phyloP scores from a whole-genome alignment of 2,329 filamentous ascomycete genomes.

The Colletotrichum sp. region DNA sequence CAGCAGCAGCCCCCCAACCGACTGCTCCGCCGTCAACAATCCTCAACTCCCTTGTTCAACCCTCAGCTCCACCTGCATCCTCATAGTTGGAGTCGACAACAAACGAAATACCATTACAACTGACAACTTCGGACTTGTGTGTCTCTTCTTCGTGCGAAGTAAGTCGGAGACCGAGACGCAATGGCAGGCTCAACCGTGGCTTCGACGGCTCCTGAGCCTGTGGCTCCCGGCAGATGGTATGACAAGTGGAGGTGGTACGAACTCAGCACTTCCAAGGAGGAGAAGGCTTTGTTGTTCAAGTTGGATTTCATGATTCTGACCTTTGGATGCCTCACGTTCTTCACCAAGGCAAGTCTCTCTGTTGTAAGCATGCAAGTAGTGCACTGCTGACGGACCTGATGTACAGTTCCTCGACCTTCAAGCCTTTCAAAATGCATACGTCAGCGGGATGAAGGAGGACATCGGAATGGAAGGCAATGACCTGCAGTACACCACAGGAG shows the following conservation, averaged over 20 bases:
- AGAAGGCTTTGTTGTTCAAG: conserved; percentile 56
- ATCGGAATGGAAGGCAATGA: conserved; percentile 36
- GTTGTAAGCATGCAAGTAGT: background rate
- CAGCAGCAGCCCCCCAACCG: background rate
- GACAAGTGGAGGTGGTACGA: conserved; percentile 13
- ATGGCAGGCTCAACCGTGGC: conserved; percentile 1
- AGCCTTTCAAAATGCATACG: conserved; percentile 38
- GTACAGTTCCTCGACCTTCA: background rate
- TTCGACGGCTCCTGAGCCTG: background rate
- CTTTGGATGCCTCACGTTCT: conserved; percentile 66
- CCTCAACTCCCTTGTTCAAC: no score
- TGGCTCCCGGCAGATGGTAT: background rate
- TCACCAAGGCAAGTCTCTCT: conserved; percentile 50
- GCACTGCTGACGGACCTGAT: background rate
- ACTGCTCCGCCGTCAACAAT: background rate
- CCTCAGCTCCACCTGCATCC: background rate
- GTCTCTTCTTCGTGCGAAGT: background rate
- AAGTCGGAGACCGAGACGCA: background rate
- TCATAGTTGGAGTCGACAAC: background rate
- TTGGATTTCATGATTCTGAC: conserved; percentile 70
- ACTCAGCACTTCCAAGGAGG: conserved; percentile 29
- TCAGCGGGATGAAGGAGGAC: conserved; percentile 41
- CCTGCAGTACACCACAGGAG: conserved; percentile 58
- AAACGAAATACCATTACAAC: background rate
- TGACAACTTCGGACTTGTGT: background rate